Evolutionary conservation across 805 yeast species (phyloP), one percentile per base, ranked within the genome.

Genomic region (Kuraishia capsulata): DNA sequence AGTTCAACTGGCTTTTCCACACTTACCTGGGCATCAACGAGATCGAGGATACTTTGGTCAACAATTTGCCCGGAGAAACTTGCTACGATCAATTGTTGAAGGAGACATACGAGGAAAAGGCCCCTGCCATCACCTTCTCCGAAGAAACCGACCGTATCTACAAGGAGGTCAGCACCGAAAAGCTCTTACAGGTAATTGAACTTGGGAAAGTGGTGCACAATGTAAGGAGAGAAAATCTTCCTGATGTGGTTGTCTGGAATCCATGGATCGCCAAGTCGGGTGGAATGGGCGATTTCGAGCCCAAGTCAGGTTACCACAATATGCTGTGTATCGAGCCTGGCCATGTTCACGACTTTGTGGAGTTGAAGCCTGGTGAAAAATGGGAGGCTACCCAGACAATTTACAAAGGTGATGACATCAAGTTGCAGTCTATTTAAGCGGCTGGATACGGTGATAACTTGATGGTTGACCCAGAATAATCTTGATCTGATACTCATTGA

Each of bases 251-350:
- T 36, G 97, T 92, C 39, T 92, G 98, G 98, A 92, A 92, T 60
- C 98, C 98, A 28, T 92, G 97, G 98, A 67, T 74, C 47, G 71
- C 81, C 40, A 85, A 83, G 57, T 75, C 92, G n/a, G 67, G 63
- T 19, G 79, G 81, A 2, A 85, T 92, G 90, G 79, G 67, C 31
- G 98, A 92, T 62, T 92, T 90, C 52, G 73, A 69, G 49, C 98
- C 97, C 37, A 86, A 84, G 56, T 59, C 62, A 39, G 97, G 96
- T 4, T 92, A 69, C 65, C 70, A 77, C 47, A 67, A 80, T 34
- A 90, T 92, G 97, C 76, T 92, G 41, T 92, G 98, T 62, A 73
- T 92, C 41, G 98, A 92, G 61, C 94, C 96, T 2, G 98, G 98
- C 32, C 70, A 79, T 48, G 97, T 92, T 30, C 69, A 74, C 41